phyloP scores from a whole-genome alignment of 768 basidiomycete genomes.

The Multifurca ochricompacta region DNA sequence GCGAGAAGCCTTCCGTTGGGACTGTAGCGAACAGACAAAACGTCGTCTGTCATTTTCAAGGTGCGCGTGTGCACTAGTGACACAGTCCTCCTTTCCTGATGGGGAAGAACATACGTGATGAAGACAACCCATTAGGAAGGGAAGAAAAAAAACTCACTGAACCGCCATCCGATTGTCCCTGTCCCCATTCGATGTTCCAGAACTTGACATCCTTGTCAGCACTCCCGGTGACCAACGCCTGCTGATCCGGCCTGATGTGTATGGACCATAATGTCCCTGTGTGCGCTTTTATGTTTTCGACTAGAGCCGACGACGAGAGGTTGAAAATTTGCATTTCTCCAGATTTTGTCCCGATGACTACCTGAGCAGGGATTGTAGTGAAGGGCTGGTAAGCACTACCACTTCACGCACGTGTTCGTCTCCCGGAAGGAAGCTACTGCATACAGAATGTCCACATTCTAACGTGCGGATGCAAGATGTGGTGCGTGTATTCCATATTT shows the following conservation, averaged over 20 bases:
- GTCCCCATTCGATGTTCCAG: constrained; percentile 82
- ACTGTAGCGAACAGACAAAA: constrained; percentile 83
- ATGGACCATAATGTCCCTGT: constrained; percentile 82
- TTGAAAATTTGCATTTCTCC: constrained; percentile 91
- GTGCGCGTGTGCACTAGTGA: constrained; percentile 77
- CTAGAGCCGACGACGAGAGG: constrained; percentile 75
- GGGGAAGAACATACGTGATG: constrained; percentile 26
- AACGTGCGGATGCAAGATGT: constrained; percentile 90
- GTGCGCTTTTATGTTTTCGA: constrained; percentile 84
- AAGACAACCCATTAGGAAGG: background rate
- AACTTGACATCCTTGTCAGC: constrained; percentile 98
- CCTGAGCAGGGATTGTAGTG: constrained; percentile 35
- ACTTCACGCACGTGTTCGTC: constrained; percentile 72
- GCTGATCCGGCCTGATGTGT: constrained; percentile 73
- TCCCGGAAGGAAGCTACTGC: constrained; percentile 87
- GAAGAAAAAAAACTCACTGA: constrained; percentile 36
- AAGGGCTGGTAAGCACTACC: background rate
- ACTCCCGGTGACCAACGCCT: constrained; percentile 79
- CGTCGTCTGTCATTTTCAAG: constrained; percentile 96
- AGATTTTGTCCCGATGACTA: constrained; percentile 87
- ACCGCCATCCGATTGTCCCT: constrained; percentile 39
- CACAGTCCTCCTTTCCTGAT: constrained; percentile 50
- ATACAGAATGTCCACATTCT: constrained; percentile 90
- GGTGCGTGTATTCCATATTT: constrained; percentile 96
- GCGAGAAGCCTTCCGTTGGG: constrained; percentile 85